Base-by-base conservation (phyloP, 1,139 yeast genomes). In the Diutina ranongensis region DNA sequence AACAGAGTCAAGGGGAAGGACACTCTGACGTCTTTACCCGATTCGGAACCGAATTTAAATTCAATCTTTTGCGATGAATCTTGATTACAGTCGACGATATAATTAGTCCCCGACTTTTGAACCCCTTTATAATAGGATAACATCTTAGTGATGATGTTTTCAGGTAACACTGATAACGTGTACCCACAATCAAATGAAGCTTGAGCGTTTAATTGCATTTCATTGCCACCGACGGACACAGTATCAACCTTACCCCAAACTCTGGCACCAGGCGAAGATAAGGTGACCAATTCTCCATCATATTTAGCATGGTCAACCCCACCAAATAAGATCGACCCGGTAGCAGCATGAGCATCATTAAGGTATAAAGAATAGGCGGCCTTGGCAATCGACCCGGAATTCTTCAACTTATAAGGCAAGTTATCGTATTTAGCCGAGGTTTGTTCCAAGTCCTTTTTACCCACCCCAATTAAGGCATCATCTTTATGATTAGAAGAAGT, bases 231-330 rank as follows among this genome's bases (percentile, higher is more conserved):
- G 13, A 38, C 16, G 15, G 20, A 8, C 7, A 38, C 20, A 16
- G 42, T n/a, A 32, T 38, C 42, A 7, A 38, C 20, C 32, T n/a
- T 16, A n/a, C 42, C 42, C 32, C 32, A 38, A 4, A 38, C 18
- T 20, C 42, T 25, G n/a, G 33, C 19, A 20, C 32, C 42, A 9
- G 21, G n/a, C 12, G 33, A 25, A 9, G 50, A 50, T 22, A 48
- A 35, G 4, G 47, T 45, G 31, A 40, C 40, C 32, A 42, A 33
- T 8, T 31, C 28, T 13, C 45, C 45, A 3, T 18, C 16, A 16
- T 32, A 42, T 19, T 42, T 42, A 32, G 45, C 45, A n/a, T 42
- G 31, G 38, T 42, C 45, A 15, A 42, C 21, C 9, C 45, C 45
- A 21, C 45, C 45, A 42, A 42, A 42, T 21, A 42, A 22, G 10